Evolutionary conservation across 768 basidiomycete species (phyloP), one percentile per base, ranked within the genome.

Genomic region (Kwoniella shandongensis): DNA sequence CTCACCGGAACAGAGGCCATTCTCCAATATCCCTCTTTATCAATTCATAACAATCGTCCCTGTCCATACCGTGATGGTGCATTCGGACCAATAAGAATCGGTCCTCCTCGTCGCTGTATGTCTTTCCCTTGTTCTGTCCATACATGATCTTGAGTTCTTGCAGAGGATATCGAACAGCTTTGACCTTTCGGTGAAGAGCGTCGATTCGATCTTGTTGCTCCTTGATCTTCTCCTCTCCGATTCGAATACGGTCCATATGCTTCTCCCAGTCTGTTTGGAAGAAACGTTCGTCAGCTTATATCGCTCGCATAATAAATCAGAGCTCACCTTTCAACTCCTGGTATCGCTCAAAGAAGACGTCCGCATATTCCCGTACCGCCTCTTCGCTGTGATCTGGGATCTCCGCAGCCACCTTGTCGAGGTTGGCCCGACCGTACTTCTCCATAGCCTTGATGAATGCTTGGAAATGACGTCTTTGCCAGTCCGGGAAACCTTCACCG

Each of bases 21-120:
- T 98, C 93, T 15, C 85, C 87, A 62, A 98, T 91, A 76, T 98
- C 94, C 76, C 87, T 85, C 83, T 94, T 96, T 78, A 98, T 96
- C 51, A 86, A 79, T 70, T 99, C 94, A 70, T 92, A 96, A 23
- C 91, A 88, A 67, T 96, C 76, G 40, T 79, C 91, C n/a, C 76
- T 51, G 53, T 86, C 85, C 82, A 97, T 86, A 22, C 92, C 91
- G 64, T 97, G 93, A 77, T 94, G 85, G 73, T 85, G 84, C 61
- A 98, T 78, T 23, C 92, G 84, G 70, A 89, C 91, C 36, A 98
- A 83, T 11, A 98, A 82, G 79, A 97, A 99, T 17, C 94, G 82
- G 68, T 98, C 96, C 72, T 98, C 96, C 72, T 98, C 96, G 62
- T 99, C 96, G 23, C 84, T 88, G 77, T 94, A 99, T 4, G 91